A percentile compares a stretch with the other conserved stretches of the same genome.
Conservation (phyloP, 2,329 filamentous ascomycete species). For the Diplodia corticola region DNA sequence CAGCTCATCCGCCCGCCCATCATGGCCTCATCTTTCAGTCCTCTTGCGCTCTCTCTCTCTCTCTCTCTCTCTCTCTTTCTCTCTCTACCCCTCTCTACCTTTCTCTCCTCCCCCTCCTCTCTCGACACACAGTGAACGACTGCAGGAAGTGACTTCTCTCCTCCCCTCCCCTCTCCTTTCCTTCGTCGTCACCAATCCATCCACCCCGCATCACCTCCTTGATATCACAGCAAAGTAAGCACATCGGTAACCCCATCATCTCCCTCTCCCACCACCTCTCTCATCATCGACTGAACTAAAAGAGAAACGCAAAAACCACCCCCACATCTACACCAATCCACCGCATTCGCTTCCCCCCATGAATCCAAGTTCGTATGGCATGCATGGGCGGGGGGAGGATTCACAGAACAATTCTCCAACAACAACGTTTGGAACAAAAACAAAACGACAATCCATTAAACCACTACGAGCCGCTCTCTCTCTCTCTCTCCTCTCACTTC, state of each 20-base stretch:
- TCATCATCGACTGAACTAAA: background rate
- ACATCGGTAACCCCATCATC: too few species aligned
- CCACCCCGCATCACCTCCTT: too few species aligned
- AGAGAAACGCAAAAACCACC: background rate
- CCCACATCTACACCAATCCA: background rate
- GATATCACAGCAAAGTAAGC: too few species aligned
- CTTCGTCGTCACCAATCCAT: background rate
- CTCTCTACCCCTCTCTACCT: too few species aligned
- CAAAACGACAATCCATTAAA: background rate
- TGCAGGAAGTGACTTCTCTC: background rate
- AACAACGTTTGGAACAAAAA: background rate
- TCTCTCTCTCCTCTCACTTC: conserved; percentile 47
- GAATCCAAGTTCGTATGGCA: background rate
- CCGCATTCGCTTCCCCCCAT: background rate
- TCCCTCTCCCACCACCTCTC: background rate
- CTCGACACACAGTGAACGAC: background rate
- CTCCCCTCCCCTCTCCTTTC: background rate
- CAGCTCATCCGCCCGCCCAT: background rate
- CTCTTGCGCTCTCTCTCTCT: too few species aligned
- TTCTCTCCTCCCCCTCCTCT: too few species aligned
- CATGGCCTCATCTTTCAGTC: background rate
- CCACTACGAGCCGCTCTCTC: too few species aligned
- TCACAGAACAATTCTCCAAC: background rate
- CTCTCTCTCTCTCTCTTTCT: too few species aligned
- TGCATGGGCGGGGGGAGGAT: background rate